Percentiles rank a stretch among this genome's conserved stretches.
Evolutionary conservation across 2,329 filamentous ascomycete species (phyloP).

Genomic region (Capronia epimyces): DNA sequence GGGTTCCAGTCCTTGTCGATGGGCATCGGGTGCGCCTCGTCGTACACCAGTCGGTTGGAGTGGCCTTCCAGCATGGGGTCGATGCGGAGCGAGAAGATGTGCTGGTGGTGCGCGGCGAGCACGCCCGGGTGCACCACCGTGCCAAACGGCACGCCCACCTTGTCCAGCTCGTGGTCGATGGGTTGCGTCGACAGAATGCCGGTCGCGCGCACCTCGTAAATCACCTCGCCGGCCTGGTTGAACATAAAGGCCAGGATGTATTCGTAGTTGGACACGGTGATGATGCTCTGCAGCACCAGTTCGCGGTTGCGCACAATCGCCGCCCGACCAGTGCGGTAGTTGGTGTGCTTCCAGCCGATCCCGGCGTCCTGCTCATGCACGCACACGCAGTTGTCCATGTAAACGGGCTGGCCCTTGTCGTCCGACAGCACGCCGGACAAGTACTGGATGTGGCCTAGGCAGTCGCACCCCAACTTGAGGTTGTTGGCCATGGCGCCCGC

Average conservation of each 20-base stretch:
- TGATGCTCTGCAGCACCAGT: constrained; percentile 63
- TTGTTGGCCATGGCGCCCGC: constrained; percentile 65
- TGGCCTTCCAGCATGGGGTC: constrained; percentile 54
- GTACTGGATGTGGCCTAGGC: constrained; percentile 65
- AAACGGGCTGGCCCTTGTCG: constrained; percentile 53
- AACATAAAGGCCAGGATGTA: constrained; percentile 68
- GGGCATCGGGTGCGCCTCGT: constrained; percentile 57
- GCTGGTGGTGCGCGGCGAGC: constrained; percentile 66
- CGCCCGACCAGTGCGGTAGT: constrained; percentile 61
- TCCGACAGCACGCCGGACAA: constrained; percentile 55
- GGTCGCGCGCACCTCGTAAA: constrained; percentile 63
- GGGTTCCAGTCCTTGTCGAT: constrained; percentile 49
- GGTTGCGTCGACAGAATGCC: constrained; percentile 64
- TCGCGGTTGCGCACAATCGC: constrained; percentile 60
- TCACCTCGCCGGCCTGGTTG: constrained; percentile 63
- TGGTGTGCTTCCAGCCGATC: constrained; percentile 67
- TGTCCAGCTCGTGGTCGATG: constrained; percentile 53
- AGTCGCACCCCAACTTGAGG: constrained; percentile 64
- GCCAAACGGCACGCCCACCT: constrained; percentile 59
- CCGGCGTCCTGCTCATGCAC: constrained; percentile 67
- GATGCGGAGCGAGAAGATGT: constrained; percentile 65
- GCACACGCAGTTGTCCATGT: constrained; percentile 63
- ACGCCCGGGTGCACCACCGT: constrained; percentile 66
- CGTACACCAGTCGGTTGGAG: constrained; percentile 52
- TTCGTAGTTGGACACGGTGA: constrained; percentile 67